Percentiles rank a stretch among this genome's conserved stretches.
Conservation (phyloP, 208 protist genomes). For the Wallacemonas sp. region DNA sequence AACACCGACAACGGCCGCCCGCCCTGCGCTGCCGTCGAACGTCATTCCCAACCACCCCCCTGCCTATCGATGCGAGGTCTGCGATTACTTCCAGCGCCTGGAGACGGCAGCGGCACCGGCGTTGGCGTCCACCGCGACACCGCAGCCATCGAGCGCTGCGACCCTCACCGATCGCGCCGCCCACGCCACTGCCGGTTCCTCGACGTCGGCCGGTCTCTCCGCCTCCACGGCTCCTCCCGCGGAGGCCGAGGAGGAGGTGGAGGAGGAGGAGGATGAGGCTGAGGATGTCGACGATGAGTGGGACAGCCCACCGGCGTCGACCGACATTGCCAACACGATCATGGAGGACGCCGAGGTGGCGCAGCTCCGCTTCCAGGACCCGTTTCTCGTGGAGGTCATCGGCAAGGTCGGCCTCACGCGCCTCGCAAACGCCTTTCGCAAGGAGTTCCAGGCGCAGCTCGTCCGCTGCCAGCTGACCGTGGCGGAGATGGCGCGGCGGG, state of each 20-base stretch:
- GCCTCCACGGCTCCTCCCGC: not conserved
- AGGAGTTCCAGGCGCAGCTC: slow-evolving; percentile 49
- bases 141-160: not conserved
- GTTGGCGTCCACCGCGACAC: not conserved
- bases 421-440: slow-evolving; percentile 25
- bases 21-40: slow-evolving; percentile 17
- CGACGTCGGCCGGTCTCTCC: not conserved
- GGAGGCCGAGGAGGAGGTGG: slow-evolving; percentile 21
- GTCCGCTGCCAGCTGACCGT: slow-evolving; percentile 13
- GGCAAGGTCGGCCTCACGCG: slow-evolving; percentile 29
- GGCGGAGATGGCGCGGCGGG: slow-evolving; percentile 12
- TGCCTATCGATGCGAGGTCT: slow-evolving; percentile 72
- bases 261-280: slow-evolving; percentile 31
- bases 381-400: slow-evolving; percentile 61
- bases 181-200: not conserved
- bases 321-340: slow-evolving; percentile 63
- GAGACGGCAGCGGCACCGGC: not conserved
- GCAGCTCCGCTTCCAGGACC: slow-evolving; percentile 56
- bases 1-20: not conserved
- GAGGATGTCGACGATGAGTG: slow-evolving; percentile 10
- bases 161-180: not conserved
- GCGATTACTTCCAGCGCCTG: slow-evolving; percentile 36
- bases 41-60: slow-evolving; percentile 30
- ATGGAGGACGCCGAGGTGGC: slow-evolving; percentile 63
- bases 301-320: slow-evolving; percentile 34